Percentiles rank a stretch among this genome's conserved stretches.
These are phyloP conservation scores for Chrysosporium keratinophilum DNA, from an alignment of 2,329 filamentous ascomycete species.

Conservation along the genomic window DNA sequence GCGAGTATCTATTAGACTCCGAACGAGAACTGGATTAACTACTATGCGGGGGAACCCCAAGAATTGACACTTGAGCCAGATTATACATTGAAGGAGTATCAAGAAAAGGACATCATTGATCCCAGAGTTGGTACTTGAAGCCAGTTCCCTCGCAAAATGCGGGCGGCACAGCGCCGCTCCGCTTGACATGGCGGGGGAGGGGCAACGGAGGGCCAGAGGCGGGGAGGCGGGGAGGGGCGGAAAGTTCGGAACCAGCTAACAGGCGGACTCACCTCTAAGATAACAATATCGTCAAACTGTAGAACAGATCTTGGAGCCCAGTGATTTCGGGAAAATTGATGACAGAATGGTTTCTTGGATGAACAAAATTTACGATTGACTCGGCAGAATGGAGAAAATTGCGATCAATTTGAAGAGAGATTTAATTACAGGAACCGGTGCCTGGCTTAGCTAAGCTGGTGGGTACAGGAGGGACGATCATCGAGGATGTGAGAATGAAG, in stretches of 20 bases:
- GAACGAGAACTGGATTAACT: no score
- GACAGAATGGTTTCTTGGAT: background rate
- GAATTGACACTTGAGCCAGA: background rate
- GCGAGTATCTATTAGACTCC: no score
- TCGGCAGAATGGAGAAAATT: background rate
- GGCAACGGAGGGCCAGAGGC: background rate
- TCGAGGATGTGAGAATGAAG: background rate
- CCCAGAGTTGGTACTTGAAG: no score
- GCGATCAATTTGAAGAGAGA: constrained; percentile 2
- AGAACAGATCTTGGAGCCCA: no score
- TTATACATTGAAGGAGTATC: no score
- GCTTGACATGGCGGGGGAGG: background rate
- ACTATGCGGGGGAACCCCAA: background rate
- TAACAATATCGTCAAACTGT: no score
- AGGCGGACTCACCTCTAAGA: background rate
- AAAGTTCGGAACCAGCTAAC: background rate
- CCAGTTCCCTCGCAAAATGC: no score
- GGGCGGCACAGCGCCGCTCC: background rate
- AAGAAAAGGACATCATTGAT: no score
- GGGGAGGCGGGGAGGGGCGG: background rate
- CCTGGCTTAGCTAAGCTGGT: constrained; percentile 8
- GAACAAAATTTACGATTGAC: background rate
- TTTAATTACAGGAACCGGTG: constrained; percentile 2
- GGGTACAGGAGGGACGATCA: background rate
- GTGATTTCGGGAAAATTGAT: no score